phyloP scores from a whole-genome alignment of 768 basidiomycete genomes.

The Pseudohyphozyma bogoriensis region DNA sequence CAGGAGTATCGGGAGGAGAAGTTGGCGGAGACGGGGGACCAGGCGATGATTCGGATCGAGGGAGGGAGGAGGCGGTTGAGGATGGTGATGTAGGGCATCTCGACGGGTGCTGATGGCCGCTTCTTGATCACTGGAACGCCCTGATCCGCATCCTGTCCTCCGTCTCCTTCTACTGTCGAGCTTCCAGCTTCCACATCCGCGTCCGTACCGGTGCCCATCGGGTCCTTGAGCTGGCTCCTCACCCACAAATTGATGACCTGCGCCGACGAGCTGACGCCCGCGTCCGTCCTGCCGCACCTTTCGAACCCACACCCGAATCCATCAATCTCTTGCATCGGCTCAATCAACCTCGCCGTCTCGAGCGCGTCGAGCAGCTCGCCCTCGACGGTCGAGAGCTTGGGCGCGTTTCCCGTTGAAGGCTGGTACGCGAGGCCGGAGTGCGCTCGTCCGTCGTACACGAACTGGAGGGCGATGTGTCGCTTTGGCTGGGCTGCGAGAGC shows the following conservation, averaged over 20 bases:
- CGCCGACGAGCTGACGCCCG: conserved; percentile 85
- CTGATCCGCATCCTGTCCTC: conserved; percentile 37
- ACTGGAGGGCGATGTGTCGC: conserved; percentile 86
- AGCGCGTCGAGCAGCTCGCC: conserved; percentile 71
- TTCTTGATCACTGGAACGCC: background rate
- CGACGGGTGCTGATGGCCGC: conserved; percentile 37
- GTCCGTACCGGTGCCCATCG: conserved; percentile 21
- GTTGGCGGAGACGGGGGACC: conserved; percentile 68
- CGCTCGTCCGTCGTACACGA: conserved; percentile 81
- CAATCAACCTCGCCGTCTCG: conserved; percentile 64
- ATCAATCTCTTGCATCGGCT: conserved; percentile 45
- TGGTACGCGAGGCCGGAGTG: conserved; percentile 87
- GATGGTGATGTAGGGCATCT: conserved; percentile 64
- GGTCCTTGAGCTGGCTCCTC: conserved; percentile 50
- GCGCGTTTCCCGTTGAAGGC: conserved; percentile 22
- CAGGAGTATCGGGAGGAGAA: conserved; percentile 90
- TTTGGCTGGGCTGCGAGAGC: conserved; percentile 41
- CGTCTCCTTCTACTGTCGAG: background rate
- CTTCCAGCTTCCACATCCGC: background rate
- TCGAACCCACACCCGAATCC: conserved; percentile 74
- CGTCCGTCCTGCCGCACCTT: conserved; percentile 85
- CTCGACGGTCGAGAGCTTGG: conserved; percentile 61
- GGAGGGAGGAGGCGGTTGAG: conserved; percentile 81
- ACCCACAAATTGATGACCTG: conserved; percentile 91
- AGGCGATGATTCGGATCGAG: conserved; percentile 81